Base-by-base conservation (phyloP, 306 rosid species). In the Quercus engelmannii region DNA sequence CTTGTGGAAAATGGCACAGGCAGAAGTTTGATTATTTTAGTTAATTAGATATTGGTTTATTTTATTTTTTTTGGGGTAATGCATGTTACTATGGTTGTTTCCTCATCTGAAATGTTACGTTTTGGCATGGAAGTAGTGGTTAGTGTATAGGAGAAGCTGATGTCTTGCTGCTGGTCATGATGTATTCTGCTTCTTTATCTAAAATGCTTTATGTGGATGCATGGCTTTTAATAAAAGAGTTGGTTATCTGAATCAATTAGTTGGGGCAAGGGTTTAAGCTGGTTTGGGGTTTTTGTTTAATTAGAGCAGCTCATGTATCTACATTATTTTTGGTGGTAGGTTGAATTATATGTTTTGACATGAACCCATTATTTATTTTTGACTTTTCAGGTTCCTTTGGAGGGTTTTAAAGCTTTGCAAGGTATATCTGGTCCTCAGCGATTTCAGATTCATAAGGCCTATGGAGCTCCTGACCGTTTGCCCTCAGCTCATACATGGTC, bases 401-500 rank as follows among this genome's bases (percentile, higher is more conserved):
- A 96, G 77, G 99, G 99, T 74, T 96, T 96, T 79, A 93, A 83
- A 89, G 98, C 98, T 51, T 88, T 96, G 91, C 98, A 96, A 90
- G 99, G 99, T 73, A 93, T 96, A 74, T 96, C 99, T 73, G 99
- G 99, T 80, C 90, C 99, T 67, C 99, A 96, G 78, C 89, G 91
- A 93, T 96, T 96, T 87, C 99, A 96, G 89, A 90, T 96, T 85
- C 99, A 93, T 91, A 96, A 91, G 90, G 98, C 99, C 21, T 96
- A 96, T 79, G 99, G 99, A 74, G 93, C 96, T 83, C 98, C 99
- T 54, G 99, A 96, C 86, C 84, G 98, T 57, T 83, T 96, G 49
- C 99, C 99, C 52, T 96, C 98, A 2, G 99, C 99, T 55, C 99
- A 96, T 91, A 96, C 99, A 81, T 96, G 99, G 99, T 95, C 4